Evolutionary conservation across 2,329 filamentous ascomycete species (phyloP), one percentile per base, ranked within the genome.

Genomic region (Aspergillus eucalypticola): DNA sequence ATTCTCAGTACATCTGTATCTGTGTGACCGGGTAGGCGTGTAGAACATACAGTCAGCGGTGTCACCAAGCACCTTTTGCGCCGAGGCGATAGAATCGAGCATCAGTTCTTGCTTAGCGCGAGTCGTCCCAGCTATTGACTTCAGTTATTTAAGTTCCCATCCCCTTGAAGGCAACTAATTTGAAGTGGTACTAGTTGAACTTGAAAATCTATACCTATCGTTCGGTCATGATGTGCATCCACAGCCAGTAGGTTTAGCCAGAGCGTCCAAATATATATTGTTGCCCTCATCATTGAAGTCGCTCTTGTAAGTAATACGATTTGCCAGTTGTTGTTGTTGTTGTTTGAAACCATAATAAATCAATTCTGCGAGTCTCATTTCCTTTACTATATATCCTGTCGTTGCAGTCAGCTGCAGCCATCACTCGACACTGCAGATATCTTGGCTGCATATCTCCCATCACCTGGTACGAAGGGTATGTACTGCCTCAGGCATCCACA

Each of bases 401-500:
- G 7, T 15, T 27, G 15, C 25, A n/a, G 46, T 50, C 46, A 50
- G 23, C 46, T 50, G 46, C 25, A 17, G 2, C 27, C 25, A 50
- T 50, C 46, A 50, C 29, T 29, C 23, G 15, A 17, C 25, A 35
- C 23, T 13, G 15, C 15, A 15, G n/a, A 10, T n/a, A 49, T 32
- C 46, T 50, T 50, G 46, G 46, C 46, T 50, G 46, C 46, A 50
- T 50, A 50, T 32, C 46, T 29, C 7, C 2, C n/a, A 50, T 50
- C 46, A 50, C 46, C 46, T 50, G 46, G 29, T 50, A 50, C 15
- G 4, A 29, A 10, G 19, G 8, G 1, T 1, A 7, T 44, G 8
- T 13, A 1, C 2, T 5, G 41, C 41, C 41, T 23, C 41, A 44
- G 41, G 41, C 41, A 44, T 2, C 8, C 0, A 44, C 0, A 23